These are phyloP conservation scores for Peniophora sp. DNA, from an alignment of 1,284 basidiomycete genomes.

Conservation along the genomic window DNA sequence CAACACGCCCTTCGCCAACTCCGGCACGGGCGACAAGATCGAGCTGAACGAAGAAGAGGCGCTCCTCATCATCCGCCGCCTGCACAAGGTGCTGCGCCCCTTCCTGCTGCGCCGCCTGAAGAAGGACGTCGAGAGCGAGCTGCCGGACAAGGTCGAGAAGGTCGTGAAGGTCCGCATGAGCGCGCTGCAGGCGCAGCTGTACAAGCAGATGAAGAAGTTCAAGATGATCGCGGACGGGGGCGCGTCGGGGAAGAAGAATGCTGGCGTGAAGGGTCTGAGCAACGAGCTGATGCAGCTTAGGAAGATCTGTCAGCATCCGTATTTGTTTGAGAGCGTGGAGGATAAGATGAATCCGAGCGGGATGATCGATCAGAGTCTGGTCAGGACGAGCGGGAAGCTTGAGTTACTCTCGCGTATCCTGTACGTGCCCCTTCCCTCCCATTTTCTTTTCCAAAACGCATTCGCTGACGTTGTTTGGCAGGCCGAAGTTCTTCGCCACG, in stretches of 20 bases:
- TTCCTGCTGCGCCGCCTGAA: constrained; percentile 96
- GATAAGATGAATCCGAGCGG: constrained; percentile 82
- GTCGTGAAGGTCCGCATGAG: constrained; percentile 99
- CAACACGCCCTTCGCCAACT: constrained; percentile 98
- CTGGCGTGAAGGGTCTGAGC: constrained; percentile 80
- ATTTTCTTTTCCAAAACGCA: constrained; percentile 59
- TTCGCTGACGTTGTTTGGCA: constrained; percentile 18
- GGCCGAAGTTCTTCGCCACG: constrained; percentile 15
- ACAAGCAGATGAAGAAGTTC: constrained; percentile 96
- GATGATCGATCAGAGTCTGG: constrained; percentile 78
- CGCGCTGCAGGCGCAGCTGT: constrained; percentile 88
- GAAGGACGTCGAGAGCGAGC: constrained; percentile 96
- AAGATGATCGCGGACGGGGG: constrained; percentile 89
- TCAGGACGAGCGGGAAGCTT: constrained; percentile 90
- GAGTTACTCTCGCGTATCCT: constrained; percentile 91
- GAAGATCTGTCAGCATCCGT: constrained; percentile 98
- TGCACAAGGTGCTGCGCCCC: constrained; percentile 97
- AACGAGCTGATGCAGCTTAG: constrained; percentile 99
- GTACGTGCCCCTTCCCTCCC: constrained; percentile 89
- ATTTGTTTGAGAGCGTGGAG: constrained; percentile 94
- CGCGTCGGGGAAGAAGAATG: constrained; percentile 45
- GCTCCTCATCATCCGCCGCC: constrained; percentile 91
- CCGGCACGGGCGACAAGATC: constrained; percentile 94
- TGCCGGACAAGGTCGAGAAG: constrained; percentile 99
- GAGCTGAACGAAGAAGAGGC: constrained; percentile 99